Base-by-base conservation (phyloP, 208 protist species). In the Leishmania arabica region DNA sequence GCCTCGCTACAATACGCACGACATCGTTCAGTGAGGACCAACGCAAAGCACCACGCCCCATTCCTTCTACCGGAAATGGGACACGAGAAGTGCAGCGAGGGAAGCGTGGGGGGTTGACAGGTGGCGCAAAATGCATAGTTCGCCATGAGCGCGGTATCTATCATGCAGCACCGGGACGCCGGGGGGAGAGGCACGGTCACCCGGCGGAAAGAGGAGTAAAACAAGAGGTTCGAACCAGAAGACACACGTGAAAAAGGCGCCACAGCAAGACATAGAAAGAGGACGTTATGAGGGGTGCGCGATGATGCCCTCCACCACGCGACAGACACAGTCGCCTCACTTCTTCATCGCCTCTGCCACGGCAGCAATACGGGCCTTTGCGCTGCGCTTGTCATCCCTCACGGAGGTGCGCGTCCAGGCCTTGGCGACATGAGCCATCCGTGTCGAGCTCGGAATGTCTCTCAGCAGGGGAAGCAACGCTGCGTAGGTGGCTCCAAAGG, bases 401-500 rank as follows among this genome's bases (percentile, higher is more conserved):
- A 70, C 37, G 31, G 17, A 60, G 8, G 82, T 90, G 53, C 68
- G 60, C 54, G 79, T 70, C 86, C 86, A 90, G 40, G 86, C 86
- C 75, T 79, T 80, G 34, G 86, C 79, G 47, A 90, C 71, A 73
- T 80, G 73, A 5, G 66, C 73, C 86, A 90, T 90, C 37, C 83
- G 83, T 1, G 84, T 84, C 13, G 71, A 71, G 37, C 27, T 40
- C 3, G 76, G 75, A 31, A 78, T 79, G 49, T 76, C 66, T 51
- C 78, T 37, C 54, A 82, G n/a, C 74, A 68, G 42, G 21, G 72
- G 74, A 31, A 76, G 51, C 71, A 90, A 74, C 15, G 75, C 84
- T 15, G 70, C 72, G 77, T 90, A 90, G 40, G 86, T 86, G n/a
- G 86, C 86, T 5, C 60, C 60, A 58, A 90, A 90, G 1, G 86